These are phyloP conservation scores for Aegle marmelos DNA, from an alignment of 345 rosid species.

Conservation along the genomic window DNA sequence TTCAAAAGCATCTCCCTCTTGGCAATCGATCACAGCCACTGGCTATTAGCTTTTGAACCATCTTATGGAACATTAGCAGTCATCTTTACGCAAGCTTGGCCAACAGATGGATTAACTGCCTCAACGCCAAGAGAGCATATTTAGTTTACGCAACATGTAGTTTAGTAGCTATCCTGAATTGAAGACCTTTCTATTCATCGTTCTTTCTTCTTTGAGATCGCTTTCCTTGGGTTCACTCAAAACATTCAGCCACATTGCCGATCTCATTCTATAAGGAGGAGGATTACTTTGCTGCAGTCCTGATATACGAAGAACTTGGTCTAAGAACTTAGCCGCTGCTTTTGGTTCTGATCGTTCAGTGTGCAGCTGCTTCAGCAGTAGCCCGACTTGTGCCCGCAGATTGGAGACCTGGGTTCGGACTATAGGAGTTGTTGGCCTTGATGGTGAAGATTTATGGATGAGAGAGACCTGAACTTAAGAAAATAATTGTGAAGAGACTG, in stretches of 20 bases:
- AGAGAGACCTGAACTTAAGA: conserved; percentile 28
- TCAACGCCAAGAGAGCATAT: conserved; percentile 46
- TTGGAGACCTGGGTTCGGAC: conserved; percentile 31
- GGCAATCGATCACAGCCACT: conserved; percentile 56
- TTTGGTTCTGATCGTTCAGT: conserved; percentile 21
- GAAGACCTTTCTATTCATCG: conserved; percentile 18
- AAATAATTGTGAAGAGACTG: conserved; percentile 25
- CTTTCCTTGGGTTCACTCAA: conserved; percentile 30
- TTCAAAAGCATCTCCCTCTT: conserved; percentile 53
- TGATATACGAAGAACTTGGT: conserved; percentile 41
- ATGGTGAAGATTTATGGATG: conserved; percentile 22
- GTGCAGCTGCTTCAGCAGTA: conserved; percentile 41
- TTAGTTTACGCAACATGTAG: conserved; percentile 41
- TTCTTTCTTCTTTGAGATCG: conserved; percentile 26
- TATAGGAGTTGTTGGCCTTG: not conserved
- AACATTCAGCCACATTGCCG: conserved; percentile 33
- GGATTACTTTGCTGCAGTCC: conserved; percentile 11
- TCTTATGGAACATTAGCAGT: conserved; percentile 13
- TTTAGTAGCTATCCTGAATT: conserved; percentile 36
- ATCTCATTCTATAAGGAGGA: conserved; percentile 11
- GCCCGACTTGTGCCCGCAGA: conserved; percentile 31
- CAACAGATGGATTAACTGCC: conserved; percentile 42
- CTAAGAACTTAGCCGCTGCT: conserved; percentile 31
- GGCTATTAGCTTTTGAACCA: conserved; percentile 47
- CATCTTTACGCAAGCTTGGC: conserved; percentile 31